phyloP scores from a whole-genome alignment of 306 rosid genomes.

The Vigna nakashimae region DNA sequence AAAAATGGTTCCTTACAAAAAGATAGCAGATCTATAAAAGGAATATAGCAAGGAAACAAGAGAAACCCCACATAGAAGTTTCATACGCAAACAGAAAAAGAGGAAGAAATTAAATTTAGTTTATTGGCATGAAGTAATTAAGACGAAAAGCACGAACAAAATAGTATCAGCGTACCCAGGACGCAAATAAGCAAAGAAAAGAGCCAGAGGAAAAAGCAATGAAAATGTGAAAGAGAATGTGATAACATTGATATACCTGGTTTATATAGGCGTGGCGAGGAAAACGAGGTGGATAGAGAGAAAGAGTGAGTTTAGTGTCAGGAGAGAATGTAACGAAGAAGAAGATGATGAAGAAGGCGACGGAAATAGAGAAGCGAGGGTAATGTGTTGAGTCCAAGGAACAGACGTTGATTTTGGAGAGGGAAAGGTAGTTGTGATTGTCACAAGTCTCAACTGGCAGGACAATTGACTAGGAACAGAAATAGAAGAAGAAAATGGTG shows the following conservation, averaged over 20 bases:
- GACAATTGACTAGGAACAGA: slow-evolving; percentile 15
- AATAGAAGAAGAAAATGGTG: slow-evolving; percentile 47
- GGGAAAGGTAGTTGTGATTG: slow-evolving; percentile 20
- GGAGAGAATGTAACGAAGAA: slow-evolving; percentile 2
- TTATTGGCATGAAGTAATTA: background rate
- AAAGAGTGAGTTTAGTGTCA: background rate
- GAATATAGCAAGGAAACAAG: slow-evolving; percentile 32
- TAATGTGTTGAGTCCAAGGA: slow-evolving; percentile 1
- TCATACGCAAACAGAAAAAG: background rate
- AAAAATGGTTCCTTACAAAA: slow-evolving; percentile 1
- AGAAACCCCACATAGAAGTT: slow-evolving; percentile 1
- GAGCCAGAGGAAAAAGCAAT: slow-evolving; percentile 1
- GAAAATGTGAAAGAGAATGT: slow-evolving; percentile 19
- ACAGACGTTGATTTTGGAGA: background rate
- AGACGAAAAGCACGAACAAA: slow-evolving; percentile 8
- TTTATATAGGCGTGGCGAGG: slow-evolving; percentile 38
- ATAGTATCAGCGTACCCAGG: slow-evolving; percentile 36
- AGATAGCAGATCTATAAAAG: slow-evolving; percentile 44
- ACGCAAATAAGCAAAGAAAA: slow-evolving; percentile 2
- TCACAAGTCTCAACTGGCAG: background rate
- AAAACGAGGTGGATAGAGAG: slow-evolving; percentile 43
- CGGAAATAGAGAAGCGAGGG: slow-evolving; percentile 20
- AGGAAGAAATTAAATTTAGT: background rate
- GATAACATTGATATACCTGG: background rate
- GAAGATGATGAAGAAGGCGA: background rate